phyloP scores from a whole-genome alignment of 352 stramenopile species.

The Phytophthora cajani region DNA sequence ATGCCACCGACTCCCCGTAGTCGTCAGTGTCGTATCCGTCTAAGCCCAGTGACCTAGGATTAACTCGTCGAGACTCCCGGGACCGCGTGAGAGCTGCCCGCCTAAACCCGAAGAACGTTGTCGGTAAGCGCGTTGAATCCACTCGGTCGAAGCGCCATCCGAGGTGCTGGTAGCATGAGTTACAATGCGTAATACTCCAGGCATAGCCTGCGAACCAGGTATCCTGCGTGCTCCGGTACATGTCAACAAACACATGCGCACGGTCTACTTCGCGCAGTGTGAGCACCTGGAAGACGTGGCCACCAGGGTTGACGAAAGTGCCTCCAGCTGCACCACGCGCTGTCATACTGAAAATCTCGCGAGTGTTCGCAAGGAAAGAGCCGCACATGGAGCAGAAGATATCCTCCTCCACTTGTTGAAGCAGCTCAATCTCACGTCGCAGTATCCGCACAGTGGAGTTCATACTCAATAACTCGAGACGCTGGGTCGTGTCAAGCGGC shows the following conservation, averaged over 20 bases:
- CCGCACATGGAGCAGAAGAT: slow-evolving; percentile 74
- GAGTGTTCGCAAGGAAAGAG: slow-evolving; percentile 66
- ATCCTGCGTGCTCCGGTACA: slow-evolving; percentile 58
- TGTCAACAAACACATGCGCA: slow-evolving; percentile 54
- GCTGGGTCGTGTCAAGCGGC: slow-evolving; percentile 61
- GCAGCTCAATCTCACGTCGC: slow-evolving; percentile 60
- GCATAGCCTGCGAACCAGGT: slow-evolving; percentile 84
- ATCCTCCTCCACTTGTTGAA: slow-evolving; percentile 66
- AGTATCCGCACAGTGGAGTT: slow-evolving; percentile 68
- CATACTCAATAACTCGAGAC: slow-evolving; percentile 65
- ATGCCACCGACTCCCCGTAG: slow-evolving; percentile 35
- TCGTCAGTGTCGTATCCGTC: slow-evolving; percentile 31
- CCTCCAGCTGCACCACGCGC: slow-evolving; percentile 53
- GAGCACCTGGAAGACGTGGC: slow-evolving; percentile 83
- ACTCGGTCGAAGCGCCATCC: slow-evolving; percentile 79
- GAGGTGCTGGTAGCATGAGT: slow-evolving; percentile 69
- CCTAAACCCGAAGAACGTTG: slow-evolving; percentile 76
- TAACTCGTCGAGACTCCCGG: slow-evolving; percentile 11
- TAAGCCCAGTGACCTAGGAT: slow-evolving; percentile 20
- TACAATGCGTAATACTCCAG: slow-evolving; percentile 84
- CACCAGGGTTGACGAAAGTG: slow-evolving; percentile 85
- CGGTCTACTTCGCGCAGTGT: slow-evolving; percentile 65
- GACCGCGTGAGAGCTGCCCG: slow-evolving; percentile 53
- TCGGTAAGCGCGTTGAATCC: slow-evolving; percentile 34
- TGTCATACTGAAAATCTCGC: slow-evolving; percentile 83